These are phyloP conservation scores for Leersia perrieri DNA, from an alignment of 176 grass and related monocot genomes.

Conservation along the genomic window DNA sequence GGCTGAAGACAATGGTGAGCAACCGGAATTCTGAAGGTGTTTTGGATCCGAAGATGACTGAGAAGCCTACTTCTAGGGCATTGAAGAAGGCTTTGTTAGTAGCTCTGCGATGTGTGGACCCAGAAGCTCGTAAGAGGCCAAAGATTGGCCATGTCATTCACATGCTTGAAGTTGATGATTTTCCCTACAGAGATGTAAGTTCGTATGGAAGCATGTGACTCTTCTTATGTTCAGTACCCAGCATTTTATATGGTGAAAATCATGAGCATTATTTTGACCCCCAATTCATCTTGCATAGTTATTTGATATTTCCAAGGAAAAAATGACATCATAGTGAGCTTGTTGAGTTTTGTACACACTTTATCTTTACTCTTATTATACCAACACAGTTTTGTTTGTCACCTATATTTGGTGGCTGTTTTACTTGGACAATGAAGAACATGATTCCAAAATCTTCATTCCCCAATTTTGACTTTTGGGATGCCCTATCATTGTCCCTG, in stretches of 20 bases:
- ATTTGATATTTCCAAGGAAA: not conserved
- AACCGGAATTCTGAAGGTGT: constrained; percentile 92
- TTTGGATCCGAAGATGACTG: constrained; percentile 92
- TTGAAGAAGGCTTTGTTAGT: constrained; percentile 92
- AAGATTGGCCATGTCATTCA: constrained; percentile 97
- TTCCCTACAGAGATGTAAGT: constrained; percentile 95
- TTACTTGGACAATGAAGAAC: not conserved
- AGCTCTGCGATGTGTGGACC: constrained; percentile 86
- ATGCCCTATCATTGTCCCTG: not conserved
- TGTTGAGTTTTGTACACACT: not conserved
- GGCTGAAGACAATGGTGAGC: constrained; percentile 94
- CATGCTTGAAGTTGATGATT: constrained; percentile 99
- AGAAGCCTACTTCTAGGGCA: constrained; percentile 77
- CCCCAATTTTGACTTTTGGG: not conserved
- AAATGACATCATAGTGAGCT: not conserved
- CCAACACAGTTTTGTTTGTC: not conserved
- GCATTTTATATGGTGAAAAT: not conserved
- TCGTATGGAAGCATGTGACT: not conserved
- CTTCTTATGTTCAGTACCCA: not conserved
- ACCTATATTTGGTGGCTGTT: not conserved
- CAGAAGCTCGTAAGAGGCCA: constrained; percentile 92
- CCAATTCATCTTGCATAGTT: not conserved
- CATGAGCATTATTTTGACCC: not conserved
- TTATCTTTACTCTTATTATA: not conserved
- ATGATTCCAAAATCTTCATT: not conserved